Base-by-base conservation (phyloP, 2,329 filamentous ascomycete genomes). In the Penicillium oxalicum region DNA sequence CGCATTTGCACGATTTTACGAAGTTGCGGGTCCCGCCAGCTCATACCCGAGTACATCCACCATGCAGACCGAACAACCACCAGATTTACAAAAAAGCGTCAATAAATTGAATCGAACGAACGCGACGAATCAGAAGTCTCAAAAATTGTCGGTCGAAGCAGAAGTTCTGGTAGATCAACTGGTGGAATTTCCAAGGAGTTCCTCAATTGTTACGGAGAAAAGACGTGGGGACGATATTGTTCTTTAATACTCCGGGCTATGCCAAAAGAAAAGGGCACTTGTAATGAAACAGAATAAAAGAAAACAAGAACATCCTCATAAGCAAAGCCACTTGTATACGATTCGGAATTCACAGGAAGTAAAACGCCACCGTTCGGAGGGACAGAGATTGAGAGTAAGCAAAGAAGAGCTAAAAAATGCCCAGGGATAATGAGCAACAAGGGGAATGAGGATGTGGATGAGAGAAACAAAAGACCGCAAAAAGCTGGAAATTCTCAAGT, bases 211-310 rank as follows among this genome's bases (percentile, higher is more conserved):
- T 18, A 18, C 18, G 18, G 18, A 18, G 18, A 18, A 18, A 18
- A 51, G 46, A 41, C 48, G 50, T 51, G 42, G 44, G 40, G 44
- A 56, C 51, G 51, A 57, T 46, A 55, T 59, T 53, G 54, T 56
- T 64, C 60, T 63, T 65, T 62, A 56, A 54, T 60, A 59, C 60
- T 61, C 63, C 62, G 60, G 56, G 59, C 58, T 61, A 65, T 66
- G 64, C 60, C 55, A 53, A 55, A 61, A 46, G 41, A 53, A 50
- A 50, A 55, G 50, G 45, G 49, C 37, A 45, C 18, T 18, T 18
- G 18, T 18, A 40, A 48, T 46, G 50, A 12, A 49, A 39, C 25
- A 39, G 47, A 46, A 45, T 32, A 32, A 8, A 3, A 32, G 26
- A 43, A 46, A 53, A 46, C 32, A 32, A 32, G 32, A 52, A 28